Conservation (phyloP, 257 asterid species). For the Haberlea rhodopensis region DNA sequence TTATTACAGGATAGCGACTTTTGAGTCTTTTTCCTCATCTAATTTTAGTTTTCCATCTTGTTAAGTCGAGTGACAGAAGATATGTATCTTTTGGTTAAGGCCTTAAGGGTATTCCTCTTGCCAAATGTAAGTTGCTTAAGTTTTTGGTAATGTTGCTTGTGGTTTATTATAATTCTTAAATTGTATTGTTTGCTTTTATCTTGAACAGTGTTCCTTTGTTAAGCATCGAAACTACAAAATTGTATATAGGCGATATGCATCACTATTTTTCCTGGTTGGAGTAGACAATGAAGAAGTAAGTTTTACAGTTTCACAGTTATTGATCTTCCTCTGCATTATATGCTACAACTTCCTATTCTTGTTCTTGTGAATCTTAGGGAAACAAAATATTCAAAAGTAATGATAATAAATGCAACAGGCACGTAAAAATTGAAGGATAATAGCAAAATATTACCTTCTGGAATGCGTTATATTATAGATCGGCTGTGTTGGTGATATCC, state of each 20-base stretch:
- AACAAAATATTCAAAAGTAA: neutral
- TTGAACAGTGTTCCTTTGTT: conserved; percentile 86
- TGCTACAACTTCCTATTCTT: conserved; percentile 13
- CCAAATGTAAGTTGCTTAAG: neutral
- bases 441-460: neutral
- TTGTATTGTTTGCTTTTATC: conserved; percentile 17
- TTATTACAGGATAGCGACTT: neutral
- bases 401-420: neutral
- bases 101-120: conserved; percentile 1
- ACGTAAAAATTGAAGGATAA: neutral
- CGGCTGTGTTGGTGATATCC: neutral
- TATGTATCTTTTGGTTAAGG: neutral
- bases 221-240: conserved; percentile 96
- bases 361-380: neutral
- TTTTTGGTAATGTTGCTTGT: neutral
- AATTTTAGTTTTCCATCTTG: conserved; percentile 13
- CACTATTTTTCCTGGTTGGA: conserved; percentile 91
- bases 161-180: conserved; percentile 5
- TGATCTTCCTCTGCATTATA: neutral
- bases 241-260: conserved; percentile 88
- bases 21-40: neutral
- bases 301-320: conserved; percentile 16
- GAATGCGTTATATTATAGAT: neutral
- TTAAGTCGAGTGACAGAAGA: conserved; percentile 4
- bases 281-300: conserved; percentile 98